Conservation (phyloP, 352 stramenopile genomes). For the Phytophthora pini region DNA sequence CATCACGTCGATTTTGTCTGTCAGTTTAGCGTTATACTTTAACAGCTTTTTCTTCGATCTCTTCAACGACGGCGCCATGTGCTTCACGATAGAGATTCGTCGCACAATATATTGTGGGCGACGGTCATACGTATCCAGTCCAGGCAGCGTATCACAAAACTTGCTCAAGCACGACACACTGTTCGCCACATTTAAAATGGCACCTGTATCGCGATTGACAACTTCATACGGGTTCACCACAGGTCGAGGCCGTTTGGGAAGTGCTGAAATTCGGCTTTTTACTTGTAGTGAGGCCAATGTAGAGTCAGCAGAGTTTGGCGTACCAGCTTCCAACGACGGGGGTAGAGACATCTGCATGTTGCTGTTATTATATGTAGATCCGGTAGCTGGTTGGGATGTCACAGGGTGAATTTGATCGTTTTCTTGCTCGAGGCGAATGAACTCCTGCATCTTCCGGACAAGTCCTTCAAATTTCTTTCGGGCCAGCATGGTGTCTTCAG, state of each 20-base stretch:
- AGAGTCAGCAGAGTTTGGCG: slow-evolving; percentile 1
- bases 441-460: slow-evolving; percentile 66
- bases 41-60: slow-evolving; percentile 75
- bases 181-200: slow-evolving; percentile 68
- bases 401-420: slow-evolving; percentile 13
- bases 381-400: slow-evolving; percentile 2
- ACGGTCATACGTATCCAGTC: slow-evolving; percentile 83
- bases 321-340: slow-evolving; percentile 13
- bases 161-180: slow-evolving; percentile 71
- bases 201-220: slow-evolving; percentile 69
- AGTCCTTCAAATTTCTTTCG: slow-evolving; percentile 72
- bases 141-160: slow-evolving; percentile 84
- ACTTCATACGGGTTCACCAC: slow-evolving; percentile 53
- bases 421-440: slow-evolving; percentile 56
- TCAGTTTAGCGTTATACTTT: slow-evolving; percentile 81
- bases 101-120: slow-evolving; percentile 80
- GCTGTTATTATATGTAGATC: slow-evolving; percentile 4
- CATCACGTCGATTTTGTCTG: slow-evolving; percentile 81
- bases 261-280: slow-evolving; percentile 8
- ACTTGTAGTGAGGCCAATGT: slow-evolving; percentile 30
- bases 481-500: slow-evolving; percentile 40
- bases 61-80: slow-evolving; percentile 63
- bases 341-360: slow-evolving; percentile 18
- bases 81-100: slow-evolving; percentile 56
- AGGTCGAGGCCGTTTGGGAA: slow-evolving; percentile 25